Evolutionary conservation across 148 eudicot genomes (phyloP).

Genomic region (Oxyria digyna): DNA sequence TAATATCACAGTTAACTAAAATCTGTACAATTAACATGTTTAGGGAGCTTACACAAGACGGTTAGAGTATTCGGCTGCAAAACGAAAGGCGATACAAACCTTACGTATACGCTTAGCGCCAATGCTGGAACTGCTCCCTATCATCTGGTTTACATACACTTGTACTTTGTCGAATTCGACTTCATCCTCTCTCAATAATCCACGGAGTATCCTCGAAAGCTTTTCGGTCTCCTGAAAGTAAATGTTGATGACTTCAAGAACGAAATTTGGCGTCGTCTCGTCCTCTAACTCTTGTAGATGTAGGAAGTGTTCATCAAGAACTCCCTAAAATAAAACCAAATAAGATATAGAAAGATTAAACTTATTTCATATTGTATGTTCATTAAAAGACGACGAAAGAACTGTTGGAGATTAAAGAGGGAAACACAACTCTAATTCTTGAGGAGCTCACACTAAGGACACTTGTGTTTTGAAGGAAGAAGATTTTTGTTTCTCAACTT

Average conservation of each 20-base stretch:
- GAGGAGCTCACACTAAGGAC: no score
- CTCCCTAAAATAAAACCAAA: conserved; percentile 35
- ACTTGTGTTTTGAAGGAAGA: no score
- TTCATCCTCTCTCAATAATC: conserved; percentile 14
- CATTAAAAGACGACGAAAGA: no score
- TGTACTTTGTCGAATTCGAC: conserved; percentile 70
- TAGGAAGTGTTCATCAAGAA: conserved; percentile 83
- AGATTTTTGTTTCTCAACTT: no score
- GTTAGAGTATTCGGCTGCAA: conserved; percentile 48
- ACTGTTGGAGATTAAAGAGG: no score
- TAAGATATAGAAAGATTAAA: neutral
- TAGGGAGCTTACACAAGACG: neutral
- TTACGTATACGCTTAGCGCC: conserved; percentile 78
- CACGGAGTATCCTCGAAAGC: conserved; percentile 50
- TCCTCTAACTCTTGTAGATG: conserved; percentile 88
- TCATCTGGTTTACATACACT: conserved; percentile 66
- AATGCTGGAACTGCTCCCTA: conserved; percentile 95
- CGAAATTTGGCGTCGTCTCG: conserved; percentile 75
- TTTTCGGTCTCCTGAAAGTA: conserved; percentile 91
- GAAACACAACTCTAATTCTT: no score
- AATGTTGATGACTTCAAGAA: conserved; percentile 67
- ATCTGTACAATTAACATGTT: no score
- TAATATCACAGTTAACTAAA: neutral
- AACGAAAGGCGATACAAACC: conserved; percentile 74
- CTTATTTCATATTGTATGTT: no score